Conservation (phyloP, 805 yeast genomes). For the Sungouiozyma ichnusensis region DNA sequence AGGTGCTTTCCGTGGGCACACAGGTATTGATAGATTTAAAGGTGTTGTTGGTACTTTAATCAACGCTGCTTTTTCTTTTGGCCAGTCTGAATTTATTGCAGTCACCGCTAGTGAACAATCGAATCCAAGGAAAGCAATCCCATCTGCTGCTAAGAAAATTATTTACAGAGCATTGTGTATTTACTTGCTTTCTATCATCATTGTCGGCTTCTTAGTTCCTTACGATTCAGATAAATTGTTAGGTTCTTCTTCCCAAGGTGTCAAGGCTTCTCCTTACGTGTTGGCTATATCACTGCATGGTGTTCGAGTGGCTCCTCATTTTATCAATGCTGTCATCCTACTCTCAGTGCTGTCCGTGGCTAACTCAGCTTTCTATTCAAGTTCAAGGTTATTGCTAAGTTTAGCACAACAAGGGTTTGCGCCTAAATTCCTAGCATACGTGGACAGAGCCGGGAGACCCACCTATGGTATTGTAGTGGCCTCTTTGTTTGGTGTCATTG, state of each 20-base stretch:
- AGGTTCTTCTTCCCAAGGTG: slow-evolving; percentile 35
- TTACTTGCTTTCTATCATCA: slow-evolving; percentile 37
- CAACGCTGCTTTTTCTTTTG: slow-evolving; percentile 50
- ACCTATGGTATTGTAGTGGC: slow-evolving; percentile 43
- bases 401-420: slow-evolving; percentile 65
- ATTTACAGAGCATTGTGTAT: slow-evolving; percentile 44
- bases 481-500: slow-evolving; percentile 45
- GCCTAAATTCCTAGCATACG: slow-evolving; percentile 43
- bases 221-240: slow-evolving; percentile 34
- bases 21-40: slow-evolving; percentile 37
- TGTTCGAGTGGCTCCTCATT: slow-evolving; percentile 55
- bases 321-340: slow-evolving; percentile 64
- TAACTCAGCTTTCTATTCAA: slow-evolving; percentile 62
- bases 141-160: slow-evolving; percentile 46
- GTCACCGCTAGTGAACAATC: slow-evolving; percentile 49
- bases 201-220: slow-evolving; percentile 47
- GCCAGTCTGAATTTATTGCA: slow-evolving; percentile 51
- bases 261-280: slow-evolving; percentile 60
- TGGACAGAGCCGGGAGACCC: slow-evolving; percentile 57
- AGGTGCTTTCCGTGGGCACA: slow-evolving; percentile 37
- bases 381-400: slow-evolving; percentile 61
- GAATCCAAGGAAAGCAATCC: slow-evolving; percentile 46
- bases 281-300: slow-evolving; percentile 52
- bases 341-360: slow-evolving; percentile 67
- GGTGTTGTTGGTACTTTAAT: slow-evolving; percentile 45